Evolutionary conservation across 306 rosid species (phyloP).

Genomic region (Fragaria nilgerrensis): DNA sequence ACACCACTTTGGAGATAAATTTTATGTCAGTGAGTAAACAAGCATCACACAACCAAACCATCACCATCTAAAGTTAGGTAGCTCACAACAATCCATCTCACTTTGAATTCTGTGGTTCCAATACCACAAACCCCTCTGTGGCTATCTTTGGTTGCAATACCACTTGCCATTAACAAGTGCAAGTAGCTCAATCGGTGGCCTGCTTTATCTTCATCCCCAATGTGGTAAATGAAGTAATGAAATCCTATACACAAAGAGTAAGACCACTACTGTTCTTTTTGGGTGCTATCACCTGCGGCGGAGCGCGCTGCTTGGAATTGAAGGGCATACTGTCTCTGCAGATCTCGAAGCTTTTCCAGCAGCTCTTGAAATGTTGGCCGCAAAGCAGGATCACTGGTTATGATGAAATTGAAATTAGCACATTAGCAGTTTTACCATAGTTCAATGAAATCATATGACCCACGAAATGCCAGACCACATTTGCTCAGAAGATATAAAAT

Average conservation of each 20-base stretch:
- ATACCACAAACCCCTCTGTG: conserved; percentile 12
- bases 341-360: conserved; percentile 67
- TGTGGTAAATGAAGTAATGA: conserved; percentile 24
- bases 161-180: neutral
- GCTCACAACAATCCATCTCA: conserved; percentile 17
- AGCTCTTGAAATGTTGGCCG: conserved; percentile 87
- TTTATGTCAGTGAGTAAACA: conserved; percentile 28
- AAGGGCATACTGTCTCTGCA: conserved; percentile 57
- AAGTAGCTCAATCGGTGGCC: conserved; percentile 13
- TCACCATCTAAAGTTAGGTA: conserved; percentile 35
- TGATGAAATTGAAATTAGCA: conserved; percentile 26
- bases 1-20: conserved; percentile 25
- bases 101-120: conserved; percentile 27
- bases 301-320: conserved; percentile 83
- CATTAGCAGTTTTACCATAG: conserved; percentile 1
- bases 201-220: conserved; percentile 23
- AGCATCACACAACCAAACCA: conserved; percentile 38
- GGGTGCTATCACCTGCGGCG: conserved; percentile 48
- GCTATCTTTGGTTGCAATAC: neutral
- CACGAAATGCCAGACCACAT: neutral
- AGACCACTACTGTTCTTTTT: conserved; percentile 53
- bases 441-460: neutral
- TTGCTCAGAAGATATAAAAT: neutral
- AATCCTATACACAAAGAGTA: conserved; percentile 22
- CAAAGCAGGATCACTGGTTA: conserved; percentile 68